phyloP scores from a whole-genome alignment of 2,329 filamentous ascomycete genomes.

The Colletotrichum sp. region DNA sequence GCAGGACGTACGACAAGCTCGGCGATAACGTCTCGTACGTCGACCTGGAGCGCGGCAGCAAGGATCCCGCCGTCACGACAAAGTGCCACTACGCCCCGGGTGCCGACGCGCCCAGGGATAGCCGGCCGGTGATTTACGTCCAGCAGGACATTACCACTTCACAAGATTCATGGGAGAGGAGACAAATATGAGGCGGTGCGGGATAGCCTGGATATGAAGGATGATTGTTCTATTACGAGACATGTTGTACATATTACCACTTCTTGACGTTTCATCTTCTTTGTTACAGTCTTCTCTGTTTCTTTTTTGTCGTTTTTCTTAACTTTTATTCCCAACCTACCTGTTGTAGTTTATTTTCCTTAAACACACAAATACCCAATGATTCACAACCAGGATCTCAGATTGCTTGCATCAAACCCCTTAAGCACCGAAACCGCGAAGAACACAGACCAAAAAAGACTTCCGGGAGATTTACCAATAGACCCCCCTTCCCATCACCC shows the following conservation, averaged over 20 bases:
- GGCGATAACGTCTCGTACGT: neutral
- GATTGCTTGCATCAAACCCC: neutral
- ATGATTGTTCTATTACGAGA: neutral
- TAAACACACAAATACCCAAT: neutral
- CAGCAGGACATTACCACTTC: conserved; percentile 11
- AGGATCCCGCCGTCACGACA: neutral
- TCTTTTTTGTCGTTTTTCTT: neutral
- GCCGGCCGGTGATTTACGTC: conserved; percentile 12
- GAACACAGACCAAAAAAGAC: neutral
- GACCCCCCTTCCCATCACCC: neutral
- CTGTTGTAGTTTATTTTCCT: neutral
- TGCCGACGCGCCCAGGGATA: neutral
- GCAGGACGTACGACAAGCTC: conserved; percentile 10
- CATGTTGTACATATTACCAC: neutral
- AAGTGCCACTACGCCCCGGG: conserved; percentile 6
- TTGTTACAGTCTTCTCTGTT: neutral
- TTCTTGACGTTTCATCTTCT: neutral
- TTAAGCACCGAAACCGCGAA: neutral
- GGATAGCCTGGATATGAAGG: neutral
- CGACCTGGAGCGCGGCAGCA: conserved; percentile 2
- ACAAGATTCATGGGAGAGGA: neutral
- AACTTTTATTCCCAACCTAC: neutral
- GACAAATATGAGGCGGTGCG: neutral
- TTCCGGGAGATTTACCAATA: neutral
- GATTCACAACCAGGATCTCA: neutral